phyloP scores from a whole-genome alignment of 306 rosid genomes.

The Glycine tomentella region DNA sequence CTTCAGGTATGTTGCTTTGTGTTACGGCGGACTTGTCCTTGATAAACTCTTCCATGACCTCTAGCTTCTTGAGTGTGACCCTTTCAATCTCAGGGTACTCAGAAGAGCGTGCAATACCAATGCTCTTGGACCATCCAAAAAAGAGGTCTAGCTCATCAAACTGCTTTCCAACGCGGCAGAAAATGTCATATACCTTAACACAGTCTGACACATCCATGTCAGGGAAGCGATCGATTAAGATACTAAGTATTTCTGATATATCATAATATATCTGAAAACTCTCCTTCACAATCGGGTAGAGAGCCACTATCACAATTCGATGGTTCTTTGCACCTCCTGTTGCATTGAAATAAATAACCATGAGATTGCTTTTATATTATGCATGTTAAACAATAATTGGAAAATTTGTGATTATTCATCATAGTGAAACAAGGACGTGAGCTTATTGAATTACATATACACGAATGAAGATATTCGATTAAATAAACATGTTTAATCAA shows the following conservation, averaged over 20 bases:
- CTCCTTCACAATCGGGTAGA: slow-evolving; percentile 77
- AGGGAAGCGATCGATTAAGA: slow-evolving; percentile 72
- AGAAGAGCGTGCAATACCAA: slow-evolving; percentile 78
- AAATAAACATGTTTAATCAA: no score
- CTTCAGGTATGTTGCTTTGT: slow-evolving; percentile 31
- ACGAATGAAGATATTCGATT: no score
- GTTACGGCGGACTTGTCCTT: slow-evolving; percentile 60
- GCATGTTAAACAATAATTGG: no score
- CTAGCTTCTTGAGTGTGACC: slow-evolving; percentile 73
- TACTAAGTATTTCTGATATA: slow-evolving; percentile 65
- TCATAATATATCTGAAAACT: slow-evolving; percentile 80
- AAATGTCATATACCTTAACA: slow-evolving; percentile 69
- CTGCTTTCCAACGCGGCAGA: slow-evolving; percentile 80
- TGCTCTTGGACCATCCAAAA: slow-evolving; percentile 70
- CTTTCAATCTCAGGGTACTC: slow-evolving; percentile 87
- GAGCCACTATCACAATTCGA: slow-evolving; percentile 77
- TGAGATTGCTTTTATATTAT: no score
- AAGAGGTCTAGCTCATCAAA: slow-evolving; percentile 83
- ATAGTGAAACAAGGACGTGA: no score
- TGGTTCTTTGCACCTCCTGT: slow-evolving; percentile 80
- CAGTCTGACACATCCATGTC: slow-evolving; percentile 67
- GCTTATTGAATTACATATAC: no score
- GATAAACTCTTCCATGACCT: slow-evolving; percentile 83
- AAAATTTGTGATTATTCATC: no score
- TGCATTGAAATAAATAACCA: slow-evolving; percentile 36